Evolutionary conservation across 768 basidiomycete genomes (phyloP).

Genomic region (Boletus pseudopeckii): DNA sequence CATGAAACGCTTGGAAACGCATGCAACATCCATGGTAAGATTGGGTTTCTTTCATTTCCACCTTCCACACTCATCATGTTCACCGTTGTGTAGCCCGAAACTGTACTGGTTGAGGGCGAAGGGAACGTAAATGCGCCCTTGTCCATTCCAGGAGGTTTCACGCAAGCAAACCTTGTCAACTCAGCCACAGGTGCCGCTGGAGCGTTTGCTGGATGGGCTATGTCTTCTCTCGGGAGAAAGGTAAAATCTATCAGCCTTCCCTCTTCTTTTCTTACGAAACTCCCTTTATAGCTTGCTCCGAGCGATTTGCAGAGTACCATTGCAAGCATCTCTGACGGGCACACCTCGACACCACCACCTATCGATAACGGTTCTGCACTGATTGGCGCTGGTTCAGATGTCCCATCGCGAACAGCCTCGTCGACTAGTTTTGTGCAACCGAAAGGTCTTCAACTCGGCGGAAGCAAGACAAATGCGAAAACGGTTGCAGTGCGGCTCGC

Average conservation of each 20-base stretch:
- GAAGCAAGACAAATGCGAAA: conserved; percentile 42
- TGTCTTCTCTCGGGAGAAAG: conserved; percentile 84
- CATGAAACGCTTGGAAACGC: conserved; percentile 74
- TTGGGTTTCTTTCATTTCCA: conserved; percentile 1
- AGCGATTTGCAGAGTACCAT: conserved; percentile 74
- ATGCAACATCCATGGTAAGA: conserved; percentile 81
- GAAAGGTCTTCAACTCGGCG: conserved; percentile 71
- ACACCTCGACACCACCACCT: conserved; percentile 44
- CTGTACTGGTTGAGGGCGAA: conserved; percentile 41
- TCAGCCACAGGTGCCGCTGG: conserved; percentile 90
- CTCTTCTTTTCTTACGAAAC: not conserved
- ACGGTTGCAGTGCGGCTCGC: conserved; percentile 52
- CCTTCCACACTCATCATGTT: not conserved
- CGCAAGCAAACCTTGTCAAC: conserved; percentile 55
- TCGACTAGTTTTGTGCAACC: conserved; percentile 33
- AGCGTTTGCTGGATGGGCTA: conserved; percentile 93
- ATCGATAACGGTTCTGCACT: conserved; percentile 3
- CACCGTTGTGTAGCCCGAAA: conserved; percentile 48
- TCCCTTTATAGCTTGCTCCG: conserved; percentile 52
- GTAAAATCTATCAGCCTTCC: conserved; percentile 33
- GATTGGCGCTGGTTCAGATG: not conserved
- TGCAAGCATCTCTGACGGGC: conserved; percentile 36
- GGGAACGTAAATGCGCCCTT: conserved; percentile 24
- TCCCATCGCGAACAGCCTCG: not conserved
- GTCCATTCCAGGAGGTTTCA: conserved; percentile 31